These are phyloP conservation scores for Russula sp. DNA, from an alignment of 768 basidiomycete species.

Conservation along the genomic window DNA sequence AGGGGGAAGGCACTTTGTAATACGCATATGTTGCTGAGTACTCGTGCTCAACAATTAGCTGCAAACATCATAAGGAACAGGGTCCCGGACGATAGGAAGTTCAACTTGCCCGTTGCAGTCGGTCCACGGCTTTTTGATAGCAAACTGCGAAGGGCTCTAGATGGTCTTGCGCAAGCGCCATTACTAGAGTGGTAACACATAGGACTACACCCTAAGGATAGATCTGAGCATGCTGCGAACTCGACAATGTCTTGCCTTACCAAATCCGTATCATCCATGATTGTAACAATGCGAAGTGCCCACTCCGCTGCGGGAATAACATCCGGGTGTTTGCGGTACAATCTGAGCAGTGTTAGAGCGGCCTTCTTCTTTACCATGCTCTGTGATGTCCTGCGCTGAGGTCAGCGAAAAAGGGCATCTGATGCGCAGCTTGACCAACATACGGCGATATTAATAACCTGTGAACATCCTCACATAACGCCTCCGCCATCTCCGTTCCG, in stretches of 20 bases:
- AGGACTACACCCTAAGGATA: slow-evolving; percentile 77
- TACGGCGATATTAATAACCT: slow-evolving; percentile 92
- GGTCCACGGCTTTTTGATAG: slow-evolving; percentile 91
- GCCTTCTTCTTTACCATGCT: slow-evolving; percentile 99
- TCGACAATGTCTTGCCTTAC: slow-evolving; percentile 33
- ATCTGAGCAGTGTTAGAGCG: slow-evolving; percentile 81
- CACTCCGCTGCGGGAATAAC: slow-evolving; percentile 92
- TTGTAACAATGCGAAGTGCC: slow-evolving; percentile 88
- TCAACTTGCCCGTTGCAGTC: slow-evolving; percentile 60
- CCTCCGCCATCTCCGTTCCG: slow-evolving; percentile 97
- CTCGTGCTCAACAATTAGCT: slow-evolving; percentile 91
- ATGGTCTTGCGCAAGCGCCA: slow-evolving; percentile 92
- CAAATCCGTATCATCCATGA: slow-evolving; percentile 92
- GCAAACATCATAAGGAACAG: neutral
- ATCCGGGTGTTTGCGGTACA: slow-evolving; percentile 94
- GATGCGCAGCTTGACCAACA: slow-evolving; percentile 22
- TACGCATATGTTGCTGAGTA: slow-evolving; percentile 87
- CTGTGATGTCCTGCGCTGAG: slow-evolving; percentile 67
- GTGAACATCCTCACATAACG: slow-evolving; percentile 89
- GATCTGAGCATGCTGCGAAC: neutral
- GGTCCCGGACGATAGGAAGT: neutral
- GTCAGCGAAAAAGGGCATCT: slow-evolving; percentile 19
- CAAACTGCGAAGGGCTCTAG: slow-evolving; percentile 86
- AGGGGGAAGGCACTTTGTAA: slow-evolving; percentile 95
- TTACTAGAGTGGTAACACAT: slow-evolving; percentile 87